Evolutionary conservation across 371 early-diverging fungal species (phyloP), one percentile per base, ranked within the genome.

Genomic region (Rhizopus sp.): DNA sequence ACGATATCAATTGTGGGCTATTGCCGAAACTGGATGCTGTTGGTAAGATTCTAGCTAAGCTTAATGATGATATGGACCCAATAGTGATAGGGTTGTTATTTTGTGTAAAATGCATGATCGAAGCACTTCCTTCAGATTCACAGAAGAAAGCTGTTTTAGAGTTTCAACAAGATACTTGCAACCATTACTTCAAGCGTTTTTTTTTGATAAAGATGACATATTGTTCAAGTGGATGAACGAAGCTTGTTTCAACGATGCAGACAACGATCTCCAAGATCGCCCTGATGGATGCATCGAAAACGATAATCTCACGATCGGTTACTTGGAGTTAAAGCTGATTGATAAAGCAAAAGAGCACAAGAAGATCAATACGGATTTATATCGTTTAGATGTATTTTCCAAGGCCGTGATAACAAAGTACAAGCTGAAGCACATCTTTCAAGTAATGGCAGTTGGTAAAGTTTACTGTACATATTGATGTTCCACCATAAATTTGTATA

Each of bases 371-470:
- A 10, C 3, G 15, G 50, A 37, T 37, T 10, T 50, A 35, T 37
- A 50, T 35, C 50, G 37, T 37, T 50, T 50, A 15, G 34, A 17
- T 37, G 17, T 50, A 6, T 37, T 50, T 50, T 50, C 37, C 34
- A 50, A 50, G 23, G 50, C 33, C 16, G 38, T 37, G 10, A 50
- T 16, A 34, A 37, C 50, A 46, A 46, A 37, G 37, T 50, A 50
- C 38, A 37, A 50, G 38, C 37, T 37, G 38, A 50, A 50, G 38
- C 38, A 50, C 23, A 50, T 17, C 13, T 50, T 50, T 50, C 37
- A 33, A 50, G 38, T 50, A 50, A 37, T 37, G 50, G 37, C 37
- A 37, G 37, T 50, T 34, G 50, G 38, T 50, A 50, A 50, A 46
- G 46, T 17, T 46, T 23, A 46, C 46, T 23, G 23, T n/a, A 23